Evolutionary conservation across 2,329 filamentous ascomycete genomes (phyloP).

Genomic region (Madurella fahalii): DNA sequence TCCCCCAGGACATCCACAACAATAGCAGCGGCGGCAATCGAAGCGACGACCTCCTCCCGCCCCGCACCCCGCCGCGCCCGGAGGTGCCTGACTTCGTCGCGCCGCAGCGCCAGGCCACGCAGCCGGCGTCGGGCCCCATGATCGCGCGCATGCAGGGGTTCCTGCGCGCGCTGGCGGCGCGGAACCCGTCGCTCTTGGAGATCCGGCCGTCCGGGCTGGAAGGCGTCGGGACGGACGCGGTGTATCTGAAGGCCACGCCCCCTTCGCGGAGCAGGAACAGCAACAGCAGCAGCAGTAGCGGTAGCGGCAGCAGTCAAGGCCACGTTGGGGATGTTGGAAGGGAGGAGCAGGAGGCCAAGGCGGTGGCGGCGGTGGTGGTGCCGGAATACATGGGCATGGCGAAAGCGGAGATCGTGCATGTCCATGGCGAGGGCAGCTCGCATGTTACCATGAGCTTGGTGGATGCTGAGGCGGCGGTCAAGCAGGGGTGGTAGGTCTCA

Average conservation of each 20-base stretch:
- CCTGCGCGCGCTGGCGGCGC: conserved; percentile 22
- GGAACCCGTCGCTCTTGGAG: conserved; percentile 30
- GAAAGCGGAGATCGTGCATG: conserved; percentile 35
- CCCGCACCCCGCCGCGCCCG: conserved; percentile 28
- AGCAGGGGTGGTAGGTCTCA: conserved; percentile 28
- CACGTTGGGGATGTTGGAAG: no score
- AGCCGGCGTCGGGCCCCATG: conserved; percentile 17
- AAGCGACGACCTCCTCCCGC: conserved; percentile 5
- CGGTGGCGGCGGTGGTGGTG: conserved; percentile 3
- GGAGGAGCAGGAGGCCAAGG: no score
- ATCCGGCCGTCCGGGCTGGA: conserved; percentile 31
- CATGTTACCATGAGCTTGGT: conserved; percentile 37
- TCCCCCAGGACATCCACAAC: conserved; percentile 1
- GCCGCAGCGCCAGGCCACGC: conserved; percentile 38
- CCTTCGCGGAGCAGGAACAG: no score
- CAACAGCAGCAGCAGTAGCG: no score
- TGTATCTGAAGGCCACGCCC: conserved; percentile 23
- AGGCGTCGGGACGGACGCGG: conserved; percentile 29
- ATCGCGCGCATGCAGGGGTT: conserved; percentile 27
- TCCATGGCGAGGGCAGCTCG: conserved; percentile 37
- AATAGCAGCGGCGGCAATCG: no score
- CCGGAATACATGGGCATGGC: conserved; percentile 18
- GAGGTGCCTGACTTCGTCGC: conserved; percentile 33
- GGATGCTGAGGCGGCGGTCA: conserved; percentile 35
- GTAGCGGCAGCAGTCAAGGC: no score